Conservation (phyloP, 257 asterid genomes). For the Knoxia roxburghii region DNA sequence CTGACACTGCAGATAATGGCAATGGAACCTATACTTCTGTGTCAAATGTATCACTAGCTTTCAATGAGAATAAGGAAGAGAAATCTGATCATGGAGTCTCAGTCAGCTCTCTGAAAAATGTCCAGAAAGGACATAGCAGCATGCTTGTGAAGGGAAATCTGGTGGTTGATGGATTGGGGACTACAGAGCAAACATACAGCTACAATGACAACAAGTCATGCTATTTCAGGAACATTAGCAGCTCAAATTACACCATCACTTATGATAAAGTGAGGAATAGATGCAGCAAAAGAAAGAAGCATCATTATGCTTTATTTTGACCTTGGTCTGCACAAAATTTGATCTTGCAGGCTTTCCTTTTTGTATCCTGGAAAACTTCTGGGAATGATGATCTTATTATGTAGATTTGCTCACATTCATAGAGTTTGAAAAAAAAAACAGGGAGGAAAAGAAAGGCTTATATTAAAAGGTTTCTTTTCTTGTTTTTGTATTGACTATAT, state of each 20-base stretch:
- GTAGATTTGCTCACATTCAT: background rate
- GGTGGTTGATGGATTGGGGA: constrained; percentile 48
- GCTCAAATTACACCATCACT: constrained; percentile 64
- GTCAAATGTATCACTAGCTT: constrained; percentile 48
- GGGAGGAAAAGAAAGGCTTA: too few relatives aligned
- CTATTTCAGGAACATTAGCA: constrained; percentile 58
- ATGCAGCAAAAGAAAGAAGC: constrained; percentile 25
- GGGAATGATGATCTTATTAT: background rate
- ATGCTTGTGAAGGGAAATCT: constrained; percentile 53
- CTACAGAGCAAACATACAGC: constrained; percentile 48
- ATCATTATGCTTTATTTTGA: background rate
- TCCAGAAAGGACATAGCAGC: constrained; percentile 48
- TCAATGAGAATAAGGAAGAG: constrained; percentile 36
- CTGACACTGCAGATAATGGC: constrained; percentile 39
- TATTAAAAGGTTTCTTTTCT: too few relatives aligned
- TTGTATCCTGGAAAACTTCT: background rate
- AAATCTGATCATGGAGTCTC: constrained; percentile 26
- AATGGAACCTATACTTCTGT: constrained; percentile 40
- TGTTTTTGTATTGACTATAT: too few relatives aligned
- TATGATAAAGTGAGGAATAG: constrained; percentile 40
- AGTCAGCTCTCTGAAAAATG: constrained; percentile 32
- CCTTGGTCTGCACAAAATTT: constrained; percentile 8
- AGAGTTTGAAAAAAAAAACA: too few relatives aligned
- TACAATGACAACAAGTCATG: constrained; percentile 34
- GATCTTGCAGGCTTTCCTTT: background rate